phyloP scores from a whole-genome alignment of 2,329 filamentous ascomycete genomes.

The Gnomoniopsis smithogilvyi region DNA sequence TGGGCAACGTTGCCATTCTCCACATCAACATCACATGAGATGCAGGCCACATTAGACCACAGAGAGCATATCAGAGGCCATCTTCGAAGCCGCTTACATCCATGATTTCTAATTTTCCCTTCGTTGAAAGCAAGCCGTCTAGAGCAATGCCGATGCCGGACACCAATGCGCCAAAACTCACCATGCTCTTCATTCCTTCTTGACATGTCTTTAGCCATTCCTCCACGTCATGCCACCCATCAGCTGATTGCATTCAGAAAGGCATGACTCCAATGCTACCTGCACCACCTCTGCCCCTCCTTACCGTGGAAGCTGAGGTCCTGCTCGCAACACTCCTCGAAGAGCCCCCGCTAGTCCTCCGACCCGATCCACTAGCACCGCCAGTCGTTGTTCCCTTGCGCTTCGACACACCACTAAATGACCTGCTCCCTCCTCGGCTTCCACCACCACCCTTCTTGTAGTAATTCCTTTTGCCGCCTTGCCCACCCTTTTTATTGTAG shows the following conservation, averaged over 20 bases:
- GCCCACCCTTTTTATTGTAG: constrained; percentile 7
- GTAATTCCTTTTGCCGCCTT: constrained; percentile 15
- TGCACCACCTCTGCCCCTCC: not conserved
- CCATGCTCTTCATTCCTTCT: not conserved
- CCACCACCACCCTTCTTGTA: constrained; percentile 18
- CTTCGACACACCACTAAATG: constrained; percentile 22
- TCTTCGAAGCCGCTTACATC: too few relatives aligned
- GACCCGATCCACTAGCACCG: not conserved
- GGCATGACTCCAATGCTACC: constrained; percentile 15
- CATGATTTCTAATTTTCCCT: too few relatives aligned
- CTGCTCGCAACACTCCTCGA: constrained; percentile 7
- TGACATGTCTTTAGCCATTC: too few relatives aligned
- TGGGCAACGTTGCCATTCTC: too few relatives aligned
- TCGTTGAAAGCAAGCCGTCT: too few relatives aligned
- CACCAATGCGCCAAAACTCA: not conserved
- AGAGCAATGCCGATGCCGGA: not conserved
- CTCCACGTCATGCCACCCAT: not conserved
- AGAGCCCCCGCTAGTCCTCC: constrained; percentile 7
- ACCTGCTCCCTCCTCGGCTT: constrained; percentile 14
- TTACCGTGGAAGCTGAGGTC: not conserved
- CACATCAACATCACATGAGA: too few relatives aligned
- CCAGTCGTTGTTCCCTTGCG: constrained; percentile 15
- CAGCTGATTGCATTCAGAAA: not conserved
- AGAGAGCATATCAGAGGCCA: too few relatives aligned
- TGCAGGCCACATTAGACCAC: too few relatives aligned